Evolutionary conservation across 2,329 filamentous ascomycete genomes (phyloP).

Genomic region (Sodiomyces alkalinus): DNA sequence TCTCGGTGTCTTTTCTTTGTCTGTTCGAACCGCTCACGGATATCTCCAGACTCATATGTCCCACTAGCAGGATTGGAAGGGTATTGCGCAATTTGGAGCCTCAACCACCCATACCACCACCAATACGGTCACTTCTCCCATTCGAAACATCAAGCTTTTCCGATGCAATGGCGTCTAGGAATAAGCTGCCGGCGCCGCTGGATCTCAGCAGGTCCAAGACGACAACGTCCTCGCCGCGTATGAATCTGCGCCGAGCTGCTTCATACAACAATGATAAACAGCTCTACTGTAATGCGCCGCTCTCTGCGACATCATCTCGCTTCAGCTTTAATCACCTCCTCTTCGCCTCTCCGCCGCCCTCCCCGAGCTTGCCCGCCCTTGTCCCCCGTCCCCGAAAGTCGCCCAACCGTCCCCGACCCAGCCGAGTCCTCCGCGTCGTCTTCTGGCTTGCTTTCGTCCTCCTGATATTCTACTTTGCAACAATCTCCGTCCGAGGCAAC

Average conservation of each 20-base stretch:
- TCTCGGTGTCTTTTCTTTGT: too few relatives aligned
- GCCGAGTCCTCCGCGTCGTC: conserved; percentile 39
- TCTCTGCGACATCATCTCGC: conserved; percentile 45
- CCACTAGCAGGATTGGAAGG: too few relatives aligned
- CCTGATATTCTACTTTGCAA: conserved; percentile 34
- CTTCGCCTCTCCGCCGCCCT: conserved; percentile 52
- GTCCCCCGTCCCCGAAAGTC: conserved; percentile 51
- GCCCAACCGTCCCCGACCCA: conserved; percentile 37
- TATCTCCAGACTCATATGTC: too few relatives aligned
- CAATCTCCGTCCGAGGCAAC: conserved; percentile 16
- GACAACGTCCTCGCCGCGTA: conserved; percentile 35
- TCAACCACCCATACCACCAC: too few relatives aligned
- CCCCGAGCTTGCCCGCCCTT: conserved; percentile 53
- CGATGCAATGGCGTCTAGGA: conserved; percentile 6
- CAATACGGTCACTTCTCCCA: too few relatives aligned
- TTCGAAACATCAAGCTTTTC: too few relatives aligned
- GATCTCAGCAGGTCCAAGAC: conserved; percentile 31
- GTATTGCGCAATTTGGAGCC: too few relatives aligned
- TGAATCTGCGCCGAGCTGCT: conserved; percentile 43
- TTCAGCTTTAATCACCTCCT: conserved; percentile 54
- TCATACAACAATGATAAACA: conserved; percentile 29
- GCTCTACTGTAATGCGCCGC: conserved; percentile 32
- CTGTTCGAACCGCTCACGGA: too few relatives aligned
- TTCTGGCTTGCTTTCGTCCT: conserved; percentile 36
- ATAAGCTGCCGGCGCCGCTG: conserved; percentile 29